Conservation (phyloP, 306 rosid species). For the Quercus agrifolia region DNA sequence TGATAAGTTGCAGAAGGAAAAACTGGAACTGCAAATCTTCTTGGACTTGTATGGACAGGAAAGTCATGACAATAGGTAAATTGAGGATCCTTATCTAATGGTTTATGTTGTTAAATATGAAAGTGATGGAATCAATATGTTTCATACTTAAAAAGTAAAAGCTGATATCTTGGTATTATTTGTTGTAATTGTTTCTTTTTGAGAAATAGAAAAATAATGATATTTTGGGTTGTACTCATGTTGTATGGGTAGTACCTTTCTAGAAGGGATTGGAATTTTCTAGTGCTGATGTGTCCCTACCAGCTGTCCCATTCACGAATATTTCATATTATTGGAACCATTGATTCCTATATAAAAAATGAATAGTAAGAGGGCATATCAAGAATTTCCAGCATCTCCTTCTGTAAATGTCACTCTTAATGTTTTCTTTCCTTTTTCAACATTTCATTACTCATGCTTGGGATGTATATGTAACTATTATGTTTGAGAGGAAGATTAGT, state of each 20-base stretch:
- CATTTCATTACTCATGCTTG: neutral
- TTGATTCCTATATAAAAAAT: no score
- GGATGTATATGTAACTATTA: neutral
- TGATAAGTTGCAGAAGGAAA: slow-evolving; percentile 69
- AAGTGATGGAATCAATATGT: neutral
- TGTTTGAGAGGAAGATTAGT: neutral
- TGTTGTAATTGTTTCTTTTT: neutral
- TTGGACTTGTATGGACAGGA: slow-evolving; percentile 73
- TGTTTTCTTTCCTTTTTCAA: no score
- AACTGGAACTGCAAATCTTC: slow-evolving; percentile 61
- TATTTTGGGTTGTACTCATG: no score
- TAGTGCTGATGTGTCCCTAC: no score
- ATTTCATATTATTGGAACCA: no score
- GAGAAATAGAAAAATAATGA: no score
- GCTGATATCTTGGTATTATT: neutral
- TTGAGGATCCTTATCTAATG: slow-evolving; percentile 8
- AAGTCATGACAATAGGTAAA: slow-evolving; percentile 71
- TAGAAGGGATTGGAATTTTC: no score
- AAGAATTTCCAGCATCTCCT: no score
- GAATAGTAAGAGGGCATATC: no score
- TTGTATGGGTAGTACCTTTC: no score
- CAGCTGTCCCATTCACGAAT: no score
- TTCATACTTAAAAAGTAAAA: neutral
- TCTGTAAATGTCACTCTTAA: no score
- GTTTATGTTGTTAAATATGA: neutral